Evolutionary conservation across 805 yeast species (phyloP), one percentile per base, ranked within the genome.

Genomic region (Saccharomycopsis amapae): DNA sequence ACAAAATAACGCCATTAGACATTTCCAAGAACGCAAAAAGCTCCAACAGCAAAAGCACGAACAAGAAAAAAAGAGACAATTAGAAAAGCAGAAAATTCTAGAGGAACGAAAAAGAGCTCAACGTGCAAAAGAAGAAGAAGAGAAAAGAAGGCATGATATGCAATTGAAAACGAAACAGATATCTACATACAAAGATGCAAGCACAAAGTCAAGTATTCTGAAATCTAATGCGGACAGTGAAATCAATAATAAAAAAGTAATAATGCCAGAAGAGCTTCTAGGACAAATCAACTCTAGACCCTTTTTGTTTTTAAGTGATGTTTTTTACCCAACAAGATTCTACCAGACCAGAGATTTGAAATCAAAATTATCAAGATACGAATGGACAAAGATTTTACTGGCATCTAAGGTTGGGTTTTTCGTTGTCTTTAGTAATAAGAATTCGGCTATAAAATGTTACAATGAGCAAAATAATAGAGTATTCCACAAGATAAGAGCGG

Each of bases 381-480:
- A 73, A 45, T 82, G 87, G 79, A 73, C 78, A 0, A 67, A 84
- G 45, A 76, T 86, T 2, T 58, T 82, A 40, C 69, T 77, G 3
- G 89, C 83, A 52, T 53, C 55, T 0, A 61, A 60, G 38, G 60
- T 71, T 1, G 96, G 96, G 0, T 81, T 81, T 54, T 86, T 73
- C 55, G 67, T 86, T 32, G 79, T 85, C 1, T 87, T 87, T 62
- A 78, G 78, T 54, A 68, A 73, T 15, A 61, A 71, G 12, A 62
- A 62, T 30, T 85, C 80, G 50, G 81, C 85, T 25, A 73, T 73
- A 50, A 61, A 68, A 26, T 82, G 86, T 53, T 81, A 72, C 55
- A 66, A 69, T 24, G 64, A 68, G 31, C 82, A 78, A 60, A 85
- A 83, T 61, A 85, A 85, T 0, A 60, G 67, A 18, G 63, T 65